Percentiles rank a stretch among this genome's conserved stretches.
phyloP scores from a whole-genome alignment of 345 rosid species.

The Acer campestre region DNA sequence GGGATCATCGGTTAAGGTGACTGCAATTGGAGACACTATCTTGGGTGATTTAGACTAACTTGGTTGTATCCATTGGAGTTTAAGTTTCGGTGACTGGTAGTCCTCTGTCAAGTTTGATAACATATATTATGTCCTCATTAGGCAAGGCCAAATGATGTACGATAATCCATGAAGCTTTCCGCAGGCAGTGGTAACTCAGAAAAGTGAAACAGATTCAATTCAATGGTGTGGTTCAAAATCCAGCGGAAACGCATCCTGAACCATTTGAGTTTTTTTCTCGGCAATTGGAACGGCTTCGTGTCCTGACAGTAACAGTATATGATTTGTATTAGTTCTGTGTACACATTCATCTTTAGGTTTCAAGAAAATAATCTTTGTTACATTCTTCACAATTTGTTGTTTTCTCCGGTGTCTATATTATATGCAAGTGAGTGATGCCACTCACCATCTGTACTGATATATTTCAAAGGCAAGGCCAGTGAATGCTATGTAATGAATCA shows the following conservation, averaged over 20 bases:
- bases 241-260: background rate
- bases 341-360: background rate
- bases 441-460: background rate
- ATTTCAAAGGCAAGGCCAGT: background rate
- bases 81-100: background rate
- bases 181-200: background rate
- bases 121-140: background rate
- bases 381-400: background rate
- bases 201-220: slow-evolving; percentile 7
- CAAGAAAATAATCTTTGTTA: background rate
- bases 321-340: background rate
- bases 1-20: background rate
- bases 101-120: background rate
- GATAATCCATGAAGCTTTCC: background rate
- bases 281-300: background rate
- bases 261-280: background rate
- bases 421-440: background rate
- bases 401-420: background rate
- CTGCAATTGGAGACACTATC: background rate
- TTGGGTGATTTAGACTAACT: background rate
- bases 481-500: background rate
- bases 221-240: background rate
- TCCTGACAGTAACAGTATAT: background rate
- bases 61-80: background rate
- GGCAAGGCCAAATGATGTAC: background rate